These are phyloP conservation scores for Leccinum incarnatum DNA, from an alignment of 768 basidiomycete species.

Conservation along the genomic window DNA sequence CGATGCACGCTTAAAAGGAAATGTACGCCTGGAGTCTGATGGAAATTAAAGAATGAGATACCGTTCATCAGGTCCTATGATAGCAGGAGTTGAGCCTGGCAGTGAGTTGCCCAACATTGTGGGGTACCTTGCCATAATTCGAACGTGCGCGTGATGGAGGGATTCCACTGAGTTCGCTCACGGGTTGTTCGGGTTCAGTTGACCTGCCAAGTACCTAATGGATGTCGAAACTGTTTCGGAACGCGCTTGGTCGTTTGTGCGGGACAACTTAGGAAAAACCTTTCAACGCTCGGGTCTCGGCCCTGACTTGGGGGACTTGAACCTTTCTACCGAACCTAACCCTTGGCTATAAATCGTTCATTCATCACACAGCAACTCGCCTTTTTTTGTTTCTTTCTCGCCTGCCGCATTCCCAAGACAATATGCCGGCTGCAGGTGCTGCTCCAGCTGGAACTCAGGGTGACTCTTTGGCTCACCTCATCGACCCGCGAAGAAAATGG, in stretches of 20 bases:
- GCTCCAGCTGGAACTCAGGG: conserved; percentile 25
- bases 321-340: conserved; percentile 6
- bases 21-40: not conserved
- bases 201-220: not conserved
- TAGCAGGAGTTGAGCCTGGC: too few relatives aligned
- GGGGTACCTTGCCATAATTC: too few relatives aligned
- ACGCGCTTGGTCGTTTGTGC: not conserved
- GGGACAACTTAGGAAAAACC: conserved; percentile 27
- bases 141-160: too few relatives aligned
- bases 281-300: not conserved
- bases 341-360: conserved; percentile 12
- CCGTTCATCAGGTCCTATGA: too few relatives aligned
- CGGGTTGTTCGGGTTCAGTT: not conserved
- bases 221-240: not conserved
- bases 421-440: conserved; percentile 53
- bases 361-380: conserved; percentile 6
- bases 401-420: conserved; percentile 3
- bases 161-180: too few relatives aligned
- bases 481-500: conserved; percentile 70
- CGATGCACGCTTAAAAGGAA: too few relatives aligned
- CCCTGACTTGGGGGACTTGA: not conserved
- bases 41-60: not conserved
- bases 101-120: too few relatives aligned
- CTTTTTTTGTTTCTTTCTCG: not conserved
- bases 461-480: conserved; percentile 48